Evolutionary conservation across 805 yeast species (phyloP), one percentile per base, ranked within the genome.

Genomic region (Clavispora santaluciae): DNA sequence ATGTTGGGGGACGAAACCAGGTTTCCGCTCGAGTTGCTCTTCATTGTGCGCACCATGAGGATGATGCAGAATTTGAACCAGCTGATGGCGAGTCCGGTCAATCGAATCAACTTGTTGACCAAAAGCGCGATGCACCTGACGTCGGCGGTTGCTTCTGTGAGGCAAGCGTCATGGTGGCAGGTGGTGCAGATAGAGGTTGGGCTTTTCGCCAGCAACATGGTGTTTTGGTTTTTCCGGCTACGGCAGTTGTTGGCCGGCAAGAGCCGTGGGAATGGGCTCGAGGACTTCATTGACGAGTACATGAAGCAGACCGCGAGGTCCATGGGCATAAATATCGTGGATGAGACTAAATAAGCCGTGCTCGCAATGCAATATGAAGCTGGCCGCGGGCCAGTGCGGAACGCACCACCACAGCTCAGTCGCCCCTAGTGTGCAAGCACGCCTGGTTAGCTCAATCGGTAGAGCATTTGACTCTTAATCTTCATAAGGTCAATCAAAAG

Each of bases 31-130:
- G 79, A 78, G 35, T 58, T 85, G 40, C 68, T 81, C 15, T 84
- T 85, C 50, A 61, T 86, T 6, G 78, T 83, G 40, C 64, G 91
- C 52, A 72, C 86, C 9, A 81, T 83, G 83, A 66, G 90, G 44
- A 83, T 85, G 67, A 73, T 86, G 38, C 91, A 84, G 56, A 80
- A 79, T 18, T 60, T 82, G 47, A 85, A 86, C 56, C 78, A 77
- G 48, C 64, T 64, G 25, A 76, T 75, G 55, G 86, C 83, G 4
- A 76, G 87, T 12, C 91, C 90, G 0, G 82, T 83, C n/a, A 85
- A 85, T 56, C 68, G 93, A 42, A 62, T 85, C 49, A 80, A 79
- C 43, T 55, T 81, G 22, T 65, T 85, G 40, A 85, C 86, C 0
- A 60, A 66, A 12, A 79, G 77, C 50, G 86, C 87, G 23, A 54